Base-by-base conservation (phyloP, 306 rosid genomes). In the Aeschynomene evenia region DNA sequence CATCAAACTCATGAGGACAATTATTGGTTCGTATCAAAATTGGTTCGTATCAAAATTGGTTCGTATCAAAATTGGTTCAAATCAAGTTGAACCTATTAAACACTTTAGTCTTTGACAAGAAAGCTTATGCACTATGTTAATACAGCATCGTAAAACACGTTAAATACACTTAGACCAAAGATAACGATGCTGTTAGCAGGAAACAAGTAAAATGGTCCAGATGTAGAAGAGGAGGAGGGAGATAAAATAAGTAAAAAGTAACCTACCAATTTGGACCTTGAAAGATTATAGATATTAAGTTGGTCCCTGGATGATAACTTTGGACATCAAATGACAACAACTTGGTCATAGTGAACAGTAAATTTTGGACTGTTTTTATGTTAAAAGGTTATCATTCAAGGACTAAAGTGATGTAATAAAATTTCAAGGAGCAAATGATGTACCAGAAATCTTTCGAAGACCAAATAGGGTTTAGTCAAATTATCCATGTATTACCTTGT, bases 401-500 rank as follows among this genome's bases (percentile, higher is more conserved):
- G 0, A 15, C 9, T 21, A 45, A 45, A 14, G n/a, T 45, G 2
- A 45, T 45, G 20, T 6, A 45, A 45, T 45, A 45, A 45, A 4
- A 6, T 45, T 37, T 14, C 51, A n/a, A 45, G 3, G 51, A 45
- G 6, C 51, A 45, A 45, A 45, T 45, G 19, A 45, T 45, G 20
- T 15, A 14, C 3, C 48, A 45, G 15, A 45, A 14, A 45, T 45
- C 15, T 1, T 11, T 14, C 13, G 18, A 14, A 1, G 51, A 45
- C 51, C 19, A 6, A 45, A n/a, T 45, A 16, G 19, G 48, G 15
- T 40, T 40, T 13, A 40, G 7, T 19, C 6, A 14, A 52, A 64
- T 20, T n/a, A 63, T 28, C 54, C 31, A 52, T 33, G 40, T 16
- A 67, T 73, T 88, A 94, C 98, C 98, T 86, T 95, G 84, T 95